Evolutionary conservation across 148 eudicot species (phyloP), one percentile per base, ranked within the genome.

Genomic region (Persicaria tinctoria): DNA sequence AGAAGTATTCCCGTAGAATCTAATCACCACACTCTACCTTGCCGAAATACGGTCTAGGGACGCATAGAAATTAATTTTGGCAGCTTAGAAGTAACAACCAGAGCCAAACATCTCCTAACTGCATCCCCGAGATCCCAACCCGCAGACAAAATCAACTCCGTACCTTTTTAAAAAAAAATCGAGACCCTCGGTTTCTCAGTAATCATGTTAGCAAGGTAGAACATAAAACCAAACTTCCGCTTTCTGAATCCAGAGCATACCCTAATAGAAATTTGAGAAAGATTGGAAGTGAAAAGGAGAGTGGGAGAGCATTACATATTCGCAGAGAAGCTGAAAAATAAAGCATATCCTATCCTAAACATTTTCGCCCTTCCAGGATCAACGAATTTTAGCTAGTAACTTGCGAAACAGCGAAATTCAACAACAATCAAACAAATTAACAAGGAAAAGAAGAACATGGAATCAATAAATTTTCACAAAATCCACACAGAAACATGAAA

Each of bases 301-400:
- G 53, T 56, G 57, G 68, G 17, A 10, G n/a, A 51, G 8, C 32
- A 63, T 73, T 84, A 94, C 98, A 66, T 89, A 90, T 91, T 94
- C 98, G 84, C 98, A 94, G 46, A 94, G 87, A 72, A 94, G 96
- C 85, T 94, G 98, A 68, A 94, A n/a, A n/a, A n/a, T n/a, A n/a
- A n/a, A n/a, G n/a, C n/a, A n/a, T n/a, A n/a, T n/a, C n/a, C n/a
- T n/a, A n/a, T n/a, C n/a, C n/a, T n/a, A n/a, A 23, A 23, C 27
- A 23, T 0, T 23, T 23, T 23, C 1, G 27, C 27, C 27, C 27
- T 23, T 23, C 27, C 27, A 23, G 27, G 27, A 23, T 23, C 27
- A 23, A 23, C 0, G 1, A 23, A 23, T 23, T 23, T 23, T 23
- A 23, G 27, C 27, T 23, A 23, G 27, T 23, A 23, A 23, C 27